Conservation (phyloP, 164 flowering plant species). For the Stephania cephalantha region DNA sequence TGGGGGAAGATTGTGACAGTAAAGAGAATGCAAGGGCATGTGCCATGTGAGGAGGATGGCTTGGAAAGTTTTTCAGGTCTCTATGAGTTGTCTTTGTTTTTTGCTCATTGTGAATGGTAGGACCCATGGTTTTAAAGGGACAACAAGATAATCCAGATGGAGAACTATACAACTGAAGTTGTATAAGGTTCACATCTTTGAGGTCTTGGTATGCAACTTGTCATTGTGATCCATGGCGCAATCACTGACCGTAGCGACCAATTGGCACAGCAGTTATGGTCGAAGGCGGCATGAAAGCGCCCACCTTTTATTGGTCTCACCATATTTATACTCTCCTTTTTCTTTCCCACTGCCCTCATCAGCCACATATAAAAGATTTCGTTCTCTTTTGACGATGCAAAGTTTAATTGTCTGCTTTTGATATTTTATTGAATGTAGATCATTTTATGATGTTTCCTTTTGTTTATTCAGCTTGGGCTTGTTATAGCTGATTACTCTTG, state of each 20-base stretch:
- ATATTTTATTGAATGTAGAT: too few species aligned
- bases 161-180: background rate
- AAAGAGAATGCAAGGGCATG: background rate
- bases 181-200: background rate
- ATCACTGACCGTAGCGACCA: background rate
- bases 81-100: constrained; percentile 8
- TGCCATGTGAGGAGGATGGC: constrained; percentile 4
- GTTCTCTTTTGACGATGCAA: too few species aligned
- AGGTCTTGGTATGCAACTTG: background rate
- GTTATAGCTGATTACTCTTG: too few species aligned
- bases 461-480: too few species aligned
- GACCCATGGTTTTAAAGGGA: background rate
- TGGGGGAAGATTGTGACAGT: background rate
- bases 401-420: too few species aligned
- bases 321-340: background rate
- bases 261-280: background rate
- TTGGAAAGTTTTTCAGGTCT: background rate
- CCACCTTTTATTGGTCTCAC: background rate
- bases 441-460: too few species aligned
- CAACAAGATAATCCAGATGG: constrained; percentile 1
- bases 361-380: too few species aligned
- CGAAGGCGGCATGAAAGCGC: background rate
- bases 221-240: background rate
- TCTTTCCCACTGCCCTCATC: too few species aligned
- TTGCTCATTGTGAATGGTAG: constrained; percentile 5